Base-by-base conservation (phyloP, 176 grass and related monocot species). In the Triticum turgidum region DNA sequence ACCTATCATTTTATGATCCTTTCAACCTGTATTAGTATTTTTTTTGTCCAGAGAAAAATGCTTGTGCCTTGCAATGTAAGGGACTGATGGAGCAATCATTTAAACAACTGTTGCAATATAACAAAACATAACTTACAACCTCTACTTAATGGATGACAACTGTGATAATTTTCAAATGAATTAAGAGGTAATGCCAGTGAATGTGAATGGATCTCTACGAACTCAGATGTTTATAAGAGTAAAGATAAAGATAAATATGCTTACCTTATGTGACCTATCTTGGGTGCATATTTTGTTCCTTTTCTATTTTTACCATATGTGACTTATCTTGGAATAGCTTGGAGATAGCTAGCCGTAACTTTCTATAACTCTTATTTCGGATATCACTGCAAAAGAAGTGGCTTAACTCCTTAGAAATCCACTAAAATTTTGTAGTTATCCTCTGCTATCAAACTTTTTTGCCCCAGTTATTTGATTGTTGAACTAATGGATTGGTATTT, bases 401-500 rank as follows among this genome's bases (percentile, higher is more conserved):
- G 42, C 49, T 51, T 76, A 52, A 51, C 7, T 52, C 15, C 49
- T 39, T 38, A 5, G n/a, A 69, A 15, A 81, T 67, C 20, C 38
- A 59, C 24, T 20, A 58, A 63, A 74, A 17, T 82, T 69, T 6
- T 12, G 34, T 84, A 74, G 42, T 64, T 47, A 45, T 76, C 58
- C 24, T 81, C 20, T 76, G 39, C 41, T 75, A 65, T 71, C 32
- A 79, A 86, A 65, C 24, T 11, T 13, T 79, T 39, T 11, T 61
- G n/a, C 7, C 69, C 52, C 49, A 38, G 52, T 49, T 49, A 78
- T 52, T 38, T 86, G 62, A 77, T 76, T 69, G 29, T 37, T 76
- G 69, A 84, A 71, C 62, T 89, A 61, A 76, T 84, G 27, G 49
- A 54, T 83, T 75, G 45, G 9, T 82, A 56, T 83, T 68, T 21